These are phyloP conservation scores for Thozetella sp. DNA, from an alignment of 495 filamentous ascomycete species.

Conservation along the genomic window DNA sequence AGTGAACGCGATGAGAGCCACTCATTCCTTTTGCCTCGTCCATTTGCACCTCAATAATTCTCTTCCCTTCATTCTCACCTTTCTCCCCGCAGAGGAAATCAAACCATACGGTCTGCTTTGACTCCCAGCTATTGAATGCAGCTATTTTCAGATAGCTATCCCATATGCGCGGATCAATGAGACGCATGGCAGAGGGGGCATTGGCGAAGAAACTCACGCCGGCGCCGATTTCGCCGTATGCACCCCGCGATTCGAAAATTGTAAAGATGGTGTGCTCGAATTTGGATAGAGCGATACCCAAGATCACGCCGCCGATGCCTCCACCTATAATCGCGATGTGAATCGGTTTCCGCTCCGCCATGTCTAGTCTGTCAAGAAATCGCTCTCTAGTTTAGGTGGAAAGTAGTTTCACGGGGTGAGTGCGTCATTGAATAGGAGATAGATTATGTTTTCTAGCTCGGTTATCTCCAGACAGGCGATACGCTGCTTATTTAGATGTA, in stretches of 20 bases:
- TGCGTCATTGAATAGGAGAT: too few relatives aligned
- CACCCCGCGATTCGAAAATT: not conserved
- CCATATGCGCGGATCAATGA: slow-evolving; percentile 46
- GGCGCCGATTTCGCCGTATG: slow-evolving; percentile 20
- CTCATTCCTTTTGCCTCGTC: slow-evolving; percentile 12
- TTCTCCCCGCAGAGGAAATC: slow-evolving; percentile 14
- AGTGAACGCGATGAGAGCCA: slow-evolving; percentile 48
- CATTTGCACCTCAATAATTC: not conserved
- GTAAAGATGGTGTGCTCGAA: not conserved
- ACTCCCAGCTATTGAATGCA: slow-evolving; percentile 16
- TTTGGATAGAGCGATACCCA: not conserved
- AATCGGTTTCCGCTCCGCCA: not conserved
- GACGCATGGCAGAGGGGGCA: slow-evolving; percentile 50
- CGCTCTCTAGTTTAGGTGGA: too few relatives aligned
- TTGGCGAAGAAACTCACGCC: slow-evolving; percentile 60
- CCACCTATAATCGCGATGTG: not conserved
- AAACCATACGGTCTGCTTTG: slow-evolving; percentile 21
- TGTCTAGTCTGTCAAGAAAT: too few relatives aligned
- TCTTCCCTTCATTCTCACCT: slow-evolving; percentile 8
- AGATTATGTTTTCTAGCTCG: too few relatives aligned
- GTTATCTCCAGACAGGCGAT: too few relatives aligned
- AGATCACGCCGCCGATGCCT: not conserved
- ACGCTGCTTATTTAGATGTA: too few relatives aligned
- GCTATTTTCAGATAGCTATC: slow-evolving; percentile 24
- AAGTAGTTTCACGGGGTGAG: too few relatives aligned